phyloP scores from a whole-genome alignment of 2,329 filamentous ascomycete genomes.

The Sporothrix humicola region DNA sequence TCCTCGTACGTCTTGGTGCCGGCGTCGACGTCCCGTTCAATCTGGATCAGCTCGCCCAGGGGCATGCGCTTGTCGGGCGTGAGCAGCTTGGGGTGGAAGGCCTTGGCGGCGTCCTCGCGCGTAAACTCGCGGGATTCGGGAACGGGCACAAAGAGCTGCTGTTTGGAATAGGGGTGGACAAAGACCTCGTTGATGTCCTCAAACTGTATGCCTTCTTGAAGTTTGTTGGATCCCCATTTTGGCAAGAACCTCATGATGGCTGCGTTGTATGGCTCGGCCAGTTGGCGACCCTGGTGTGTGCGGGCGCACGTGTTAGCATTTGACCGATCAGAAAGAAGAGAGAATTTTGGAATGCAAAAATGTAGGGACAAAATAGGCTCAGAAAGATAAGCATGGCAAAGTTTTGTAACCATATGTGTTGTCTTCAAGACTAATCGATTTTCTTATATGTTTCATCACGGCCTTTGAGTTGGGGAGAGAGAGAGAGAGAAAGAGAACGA shows the following conservation, averaged over 20 bases:
- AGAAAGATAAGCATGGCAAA: constrained; percentile 63
- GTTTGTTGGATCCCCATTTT: constrained; percentile 62
- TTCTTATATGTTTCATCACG: constrained; percentile 65
- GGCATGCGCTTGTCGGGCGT: constrained; percentile 66
- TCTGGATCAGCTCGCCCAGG: constrained; percentile 64
- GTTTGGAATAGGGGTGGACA: constrained; percentile 65
- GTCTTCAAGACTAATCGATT: constrained; percentile 99
- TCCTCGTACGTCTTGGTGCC: constrained; percentile 42
- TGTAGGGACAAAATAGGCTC: constrained; percentile 52
- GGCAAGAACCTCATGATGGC: constrained; percentile 84
- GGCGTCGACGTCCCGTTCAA: constrained; percentile 56
- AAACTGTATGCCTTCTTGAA: constrained; percentile 55
- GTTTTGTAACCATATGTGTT: constrained; percentile 79
- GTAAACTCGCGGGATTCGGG: constrained; percentile 69
- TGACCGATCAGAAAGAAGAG: neutral
- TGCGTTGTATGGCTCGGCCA: constrained; percentile 77
- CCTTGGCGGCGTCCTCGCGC: constrained; percentile 67
- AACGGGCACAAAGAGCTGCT: constrained; percentile 69
- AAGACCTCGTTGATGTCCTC: constrained; percentile 70
- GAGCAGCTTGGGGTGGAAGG: constrained; percentile 65
- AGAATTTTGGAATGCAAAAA: neutral
- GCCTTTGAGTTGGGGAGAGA: constrained; percentile 23
- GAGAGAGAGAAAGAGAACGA: constrained; percentile 3
- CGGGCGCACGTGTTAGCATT: constrained; percentile 18
- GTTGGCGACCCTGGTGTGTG: constrained; percentile 69